phyloP scores from a whole-genome alignment of 1,284 basidiomycete species.

The Tylopilus sp. region DNA sequence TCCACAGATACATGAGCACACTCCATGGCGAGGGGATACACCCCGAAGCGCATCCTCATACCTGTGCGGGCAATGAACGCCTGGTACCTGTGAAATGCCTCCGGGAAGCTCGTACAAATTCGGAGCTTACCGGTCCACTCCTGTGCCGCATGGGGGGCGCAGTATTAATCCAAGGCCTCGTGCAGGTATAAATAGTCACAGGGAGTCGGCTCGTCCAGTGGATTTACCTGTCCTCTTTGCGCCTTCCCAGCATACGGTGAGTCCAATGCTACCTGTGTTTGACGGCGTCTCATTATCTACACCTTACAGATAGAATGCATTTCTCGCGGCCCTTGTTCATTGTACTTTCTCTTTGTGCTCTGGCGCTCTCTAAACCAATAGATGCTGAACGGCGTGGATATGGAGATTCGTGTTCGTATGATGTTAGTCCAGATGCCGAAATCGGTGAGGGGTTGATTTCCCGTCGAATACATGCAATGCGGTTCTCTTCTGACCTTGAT shows the following conservation, averaged over 20 bases:
- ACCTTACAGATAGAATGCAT: slow-evolving; percentile 1
- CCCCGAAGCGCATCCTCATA: neutral
- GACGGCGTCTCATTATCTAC: neutral
- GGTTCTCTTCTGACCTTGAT: neutral
- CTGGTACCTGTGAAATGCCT: neutral
- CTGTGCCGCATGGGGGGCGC: neutral
- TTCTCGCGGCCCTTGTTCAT: neutral
- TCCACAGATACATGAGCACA: too few relatives aligned
- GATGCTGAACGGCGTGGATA: neutral
- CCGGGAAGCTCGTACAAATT: neutral
- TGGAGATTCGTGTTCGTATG: neutral
- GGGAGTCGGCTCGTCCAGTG: neutral
- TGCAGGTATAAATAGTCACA: neutral
- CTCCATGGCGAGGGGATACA: neutral
- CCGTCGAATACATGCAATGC: neutral
- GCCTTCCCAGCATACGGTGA: neutral
- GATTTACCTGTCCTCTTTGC: neutral
- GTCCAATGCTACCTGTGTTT: neutral
- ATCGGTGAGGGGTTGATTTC: neutral
- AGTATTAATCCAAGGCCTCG: neutral
- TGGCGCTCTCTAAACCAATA: neutral
- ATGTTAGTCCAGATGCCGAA: neutral
- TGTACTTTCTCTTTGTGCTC: neutral
- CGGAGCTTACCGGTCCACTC: neutral
- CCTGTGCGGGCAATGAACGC: neutral